phyloP scores from a whole-genome alignment of 2,329 filamentous ascomycete genomes.

The Trichoderma citrinoviride region DNA sequence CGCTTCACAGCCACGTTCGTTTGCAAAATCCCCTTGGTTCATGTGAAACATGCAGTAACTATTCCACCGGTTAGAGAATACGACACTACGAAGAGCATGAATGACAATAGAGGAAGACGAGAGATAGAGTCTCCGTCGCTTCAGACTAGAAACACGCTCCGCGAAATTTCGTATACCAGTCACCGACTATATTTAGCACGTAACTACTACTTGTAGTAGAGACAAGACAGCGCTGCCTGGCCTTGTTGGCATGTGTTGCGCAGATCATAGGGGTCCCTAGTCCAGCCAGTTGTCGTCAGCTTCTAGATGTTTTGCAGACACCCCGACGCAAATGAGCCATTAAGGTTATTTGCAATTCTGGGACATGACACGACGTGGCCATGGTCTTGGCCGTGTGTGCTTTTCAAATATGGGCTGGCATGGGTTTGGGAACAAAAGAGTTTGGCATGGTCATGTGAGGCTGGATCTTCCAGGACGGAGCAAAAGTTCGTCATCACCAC shows the following conservation, averaged over 20 bases:
- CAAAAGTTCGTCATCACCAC: constrained; percentile 7
- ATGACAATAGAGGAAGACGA: not conserved
- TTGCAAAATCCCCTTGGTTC: not conserved
- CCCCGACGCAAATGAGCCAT: not conserved
- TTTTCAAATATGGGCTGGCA: not conserved
- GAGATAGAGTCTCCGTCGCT: not conserved
- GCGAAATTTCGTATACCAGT: constrained; percentile 4
- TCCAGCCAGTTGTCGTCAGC: not conserved
- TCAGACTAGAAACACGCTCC: constrained; percentile 4
- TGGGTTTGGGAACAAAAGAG: not conserved
- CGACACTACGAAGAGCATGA: not conserved
- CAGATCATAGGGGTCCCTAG: not conserved
- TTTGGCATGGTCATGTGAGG: not conserved
- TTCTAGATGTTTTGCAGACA: constrained; percentile 1
- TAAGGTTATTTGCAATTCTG: constrained; percentile 14
- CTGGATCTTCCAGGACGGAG: not conserved
- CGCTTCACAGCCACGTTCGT: not conserved
- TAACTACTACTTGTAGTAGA: no score
- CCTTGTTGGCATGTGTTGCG: not conserved
- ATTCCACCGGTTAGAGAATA: not conserved
- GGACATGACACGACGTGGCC: not conserved
- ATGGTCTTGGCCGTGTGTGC: not conserved
- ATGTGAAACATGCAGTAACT: not conserved
- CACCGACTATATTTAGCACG: constrained; percentile 9
- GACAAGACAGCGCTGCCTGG: not conserved